Evolutionary conservation across 2,329 filamentous ascomycete genomes (phyloP).

Genomic region (Ophiocordyceps robertsii): DNA sequence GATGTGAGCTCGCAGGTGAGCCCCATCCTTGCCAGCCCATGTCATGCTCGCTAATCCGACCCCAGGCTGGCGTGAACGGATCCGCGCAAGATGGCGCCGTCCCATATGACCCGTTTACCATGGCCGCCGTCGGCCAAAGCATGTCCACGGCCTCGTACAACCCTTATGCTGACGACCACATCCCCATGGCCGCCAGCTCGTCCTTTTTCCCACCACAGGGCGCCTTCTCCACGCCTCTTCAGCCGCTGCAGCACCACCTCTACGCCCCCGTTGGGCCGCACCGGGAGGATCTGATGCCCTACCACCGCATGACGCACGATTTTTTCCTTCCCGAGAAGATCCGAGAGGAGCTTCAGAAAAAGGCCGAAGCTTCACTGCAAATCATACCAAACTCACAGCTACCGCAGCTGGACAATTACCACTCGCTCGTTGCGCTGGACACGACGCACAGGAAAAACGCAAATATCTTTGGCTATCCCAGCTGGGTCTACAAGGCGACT

Average conservation of each 20-base stretch:
- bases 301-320: conserved; percentile 78
- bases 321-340: conserved; percentile 83
- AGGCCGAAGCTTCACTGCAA: conserved; percentile 72
- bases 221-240: conserved; percentile 36
- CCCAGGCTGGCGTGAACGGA: conserved; percentile 30
- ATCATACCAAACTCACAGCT: conserved; percentile 66
- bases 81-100: conserved; percentile 28
- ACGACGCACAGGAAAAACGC: conserved; percentile 66
- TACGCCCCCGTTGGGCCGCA: conserved; percentile 82
- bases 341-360: conserved; percentile 80
- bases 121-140: conserved; percentile 39
- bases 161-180: conserved; percentile 66
- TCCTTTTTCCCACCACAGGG: conserved; percentile 53
- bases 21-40: conserved; percentile 1
- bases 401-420: conserved; percentile 74
- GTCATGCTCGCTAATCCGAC: not conserved
- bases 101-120: conserved; percentile 50
- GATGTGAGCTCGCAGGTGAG: conserved; percentile 36
- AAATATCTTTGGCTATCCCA: conserved; percentile 72
- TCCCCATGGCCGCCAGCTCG: conserved; percentile 41
- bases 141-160: conserved; percentile 45
- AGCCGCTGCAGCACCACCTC: conserved; percentile 78
- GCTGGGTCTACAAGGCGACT: conserved; percentile 90
- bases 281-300: conserved; percentile 66
- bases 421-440: conserved; percentile 83